Conservation (phyloP, 208 protist species). For the Acanthamoeba sp. region DNA sequence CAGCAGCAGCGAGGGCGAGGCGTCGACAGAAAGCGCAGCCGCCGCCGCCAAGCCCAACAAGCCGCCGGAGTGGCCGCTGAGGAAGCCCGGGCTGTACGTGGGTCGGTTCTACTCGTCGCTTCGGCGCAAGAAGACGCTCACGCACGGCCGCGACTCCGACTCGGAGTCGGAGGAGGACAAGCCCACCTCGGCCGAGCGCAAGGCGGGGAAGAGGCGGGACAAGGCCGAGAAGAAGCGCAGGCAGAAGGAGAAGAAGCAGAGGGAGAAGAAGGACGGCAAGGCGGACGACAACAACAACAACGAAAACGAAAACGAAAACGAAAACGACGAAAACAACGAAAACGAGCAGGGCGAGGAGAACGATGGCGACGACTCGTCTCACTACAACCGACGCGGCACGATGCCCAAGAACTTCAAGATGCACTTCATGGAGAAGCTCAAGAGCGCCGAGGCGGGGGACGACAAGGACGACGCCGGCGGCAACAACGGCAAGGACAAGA, state of each 20-base stretch:
- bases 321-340: neutral
- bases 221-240: constrained; percentile 11
- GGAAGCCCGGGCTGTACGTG: constrained; percentile 5
- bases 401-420: constrained; percentile 67
- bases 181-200: neutral
- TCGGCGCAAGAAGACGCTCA: neutral
- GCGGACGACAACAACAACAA: neutral
- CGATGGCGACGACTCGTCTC: neutral
- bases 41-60: neutral
- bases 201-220: neutral
- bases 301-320: neutral
- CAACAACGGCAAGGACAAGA: neutral
- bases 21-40: neutral
- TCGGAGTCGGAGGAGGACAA: constrained; percentile 2
- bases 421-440: constrained; percentile 44
- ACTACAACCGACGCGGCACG: neutral
- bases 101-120: constrained; percentile 27
- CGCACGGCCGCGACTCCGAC: neutral
- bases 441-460: neutral
- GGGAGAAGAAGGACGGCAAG: neutral
- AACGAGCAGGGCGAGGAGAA: neutral
- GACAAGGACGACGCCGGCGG: neutral
- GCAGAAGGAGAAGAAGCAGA: neutral
- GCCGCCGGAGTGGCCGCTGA: neutral
- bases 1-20: neutral